Evolutionary conservation across 2,329 filamentous ascomycete species (phyloP).

Genomic region (Tricladium varicosporioides): DNA sequence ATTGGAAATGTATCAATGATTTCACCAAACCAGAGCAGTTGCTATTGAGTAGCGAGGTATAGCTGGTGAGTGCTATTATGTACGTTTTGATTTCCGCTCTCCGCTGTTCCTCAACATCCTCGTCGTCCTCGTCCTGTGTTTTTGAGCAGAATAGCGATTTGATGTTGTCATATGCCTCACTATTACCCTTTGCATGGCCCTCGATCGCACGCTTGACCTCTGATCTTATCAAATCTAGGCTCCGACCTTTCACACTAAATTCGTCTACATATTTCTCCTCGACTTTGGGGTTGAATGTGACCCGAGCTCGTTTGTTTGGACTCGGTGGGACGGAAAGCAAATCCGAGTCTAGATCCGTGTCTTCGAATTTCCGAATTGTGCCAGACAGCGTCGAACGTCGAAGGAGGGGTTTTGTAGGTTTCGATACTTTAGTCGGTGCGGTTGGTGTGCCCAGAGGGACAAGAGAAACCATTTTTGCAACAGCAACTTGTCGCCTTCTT

Average conservation of each 20-base stretch:
- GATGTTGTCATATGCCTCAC: conserved; percentile 59
- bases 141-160: conserved; percentile 51
- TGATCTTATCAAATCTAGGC: conserved; percentile 28
- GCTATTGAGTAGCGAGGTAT: conserved; percentile 57
- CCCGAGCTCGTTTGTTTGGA: conserved; percentile 30
- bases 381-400: conserved; percentile 28
- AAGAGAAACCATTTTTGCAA: conserved; percentile 26
- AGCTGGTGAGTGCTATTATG: conserved; percentile 61
- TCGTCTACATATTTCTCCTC: conserved; percentile 34
- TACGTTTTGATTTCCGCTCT: conserved; percentile 51
- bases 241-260: conserved; percentile 25
- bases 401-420: conserved; percentile 31
- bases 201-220: conserved; percentile 44
- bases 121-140: conserved; percentile 21
- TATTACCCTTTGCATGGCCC: conserved; percentile 53
- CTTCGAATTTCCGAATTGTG: conserved; percentile 28
- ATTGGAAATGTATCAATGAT: conserved; percentile 58
- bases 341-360: conserved; percentile 28
- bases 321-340: conserved; percentile 23
- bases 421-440: conserved; percentile 11
- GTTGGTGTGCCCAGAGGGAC: conserved; percentile 17
- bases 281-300: conserved; percentile 34
- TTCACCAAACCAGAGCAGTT: conserved; percentile 58
- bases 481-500: conserved; percentile 2
- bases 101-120: conserved; percentile 18